phyloP scores from a whole-genome alignment of 805 yeast species.

The Barnettozyma vustinii region DNA sequence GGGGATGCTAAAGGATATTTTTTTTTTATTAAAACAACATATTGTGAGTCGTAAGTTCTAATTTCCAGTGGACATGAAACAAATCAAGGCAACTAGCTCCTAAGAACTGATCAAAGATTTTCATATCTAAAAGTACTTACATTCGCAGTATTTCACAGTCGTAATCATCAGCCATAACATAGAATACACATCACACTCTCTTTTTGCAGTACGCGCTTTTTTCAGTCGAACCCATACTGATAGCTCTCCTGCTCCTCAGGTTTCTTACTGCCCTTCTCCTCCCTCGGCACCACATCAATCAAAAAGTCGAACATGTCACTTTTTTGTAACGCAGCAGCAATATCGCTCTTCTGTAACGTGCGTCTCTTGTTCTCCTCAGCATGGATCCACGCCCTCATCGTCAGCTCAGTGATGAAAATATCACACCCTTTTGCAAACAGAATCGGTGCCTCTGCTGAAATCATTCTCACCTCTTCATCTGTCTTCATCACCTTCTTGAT shows the following conservation, averaged over 20 bases:
- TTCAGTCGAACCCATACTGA: not conserved
- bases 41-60: too few relatives aligned
- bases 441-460: slow-evolving; percentile 96
- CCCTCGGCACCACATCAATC: slow-evolving; percentile 93
- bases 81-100: too few relatives aligned
- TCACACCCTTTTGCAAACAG: slow-evolving; percentile 98
- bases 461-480: slow-evolving; percentile 96
- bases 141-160: not conserved
- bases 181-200: not conserved
- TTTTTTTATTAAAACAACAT: too few relatives aligned
- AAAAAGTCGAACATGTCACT: slow-evolving; percentile 96
- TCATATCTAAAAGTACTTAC: too few relatives aligned
- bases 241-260: slow-evolving; percentile 1
- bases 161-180: slow-evolving; percentile 1
- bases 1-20: too few relatives aligned
- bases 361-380: slow-evolving; percentile 95
- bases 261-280: slow-evolving; percentile 32
- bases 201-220: not conserved
- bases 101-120: too few relatives aligned
- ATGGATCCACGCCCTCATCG: slow-evolving; percentile 99
- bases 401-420: slow-evolving; percentile 90
- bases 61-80: too few relatives aligned
- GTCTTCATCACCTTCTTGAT: slow-evolving; percentile 98
- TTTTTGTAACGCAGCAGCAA: slow-evolving; percentile 90
- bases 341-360: slow-evolving; percentile 89